Conservation (phyloP, 176 grass and related monocot genomes). For the Cenchrus purpureus region DNA sequence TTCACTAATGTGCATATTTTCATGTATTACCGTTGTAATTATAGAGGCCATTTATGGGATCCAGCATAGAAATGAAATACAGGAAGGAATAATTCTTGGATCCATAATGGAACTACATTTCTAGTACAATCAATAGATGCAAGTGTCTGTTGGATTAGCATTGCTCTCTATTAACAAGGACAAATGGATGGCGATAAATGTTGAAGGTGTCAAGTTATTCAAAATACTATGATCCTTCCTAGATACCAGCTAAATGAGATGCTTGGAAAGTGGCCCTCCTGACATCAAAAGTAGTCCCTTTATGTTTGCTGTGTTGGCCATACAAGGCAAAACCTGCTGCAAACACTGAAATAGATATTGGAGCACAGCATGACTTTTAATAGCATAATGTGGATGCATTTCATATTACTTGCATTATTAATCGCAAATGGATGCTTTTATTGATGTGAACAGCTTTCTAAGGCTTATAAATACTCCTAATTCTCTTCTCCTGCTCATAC, state of each 20-base stretch:
- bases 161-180: background rate
- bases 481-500: background rate
- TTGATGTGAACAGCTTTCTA: constrained; percentile 8
- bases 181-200: background rate
- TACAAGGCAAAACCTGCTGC: background rate
- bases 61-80: background rate
- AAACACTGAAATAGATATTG: constrained; percentile 17
- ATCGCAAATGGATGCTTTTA: background rate
- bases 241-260: constrained; percentile 25
- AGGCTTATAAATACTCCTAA: constrained; percentile 42
- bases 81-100: background rate
- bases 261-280: constrained; percentile 31
- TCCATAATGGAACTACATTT: constrained; percentile 17
- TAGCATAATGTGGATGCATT: background rate
- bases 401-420: background rate
- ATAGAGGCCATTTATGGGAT: constrained; percentile 21
- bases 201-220: constrained; percentile 8
- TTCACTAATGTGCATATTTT: background rate
- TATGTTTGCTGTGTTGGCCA: constrained; percentile 20
- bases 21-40: constrained; percentile 7
- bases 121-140: constrained; percentile 26
- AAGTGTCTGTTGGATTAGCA: background rate
- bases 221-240: constrained; percentile 20
- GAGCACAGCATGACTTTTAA: background rate
- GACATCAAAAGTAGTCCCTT: constrained; percentile 9